phyloP scores from a whole-genome alignment of 129 eudicot genomes.

The Heracleum sosnowskyi region DNA sequence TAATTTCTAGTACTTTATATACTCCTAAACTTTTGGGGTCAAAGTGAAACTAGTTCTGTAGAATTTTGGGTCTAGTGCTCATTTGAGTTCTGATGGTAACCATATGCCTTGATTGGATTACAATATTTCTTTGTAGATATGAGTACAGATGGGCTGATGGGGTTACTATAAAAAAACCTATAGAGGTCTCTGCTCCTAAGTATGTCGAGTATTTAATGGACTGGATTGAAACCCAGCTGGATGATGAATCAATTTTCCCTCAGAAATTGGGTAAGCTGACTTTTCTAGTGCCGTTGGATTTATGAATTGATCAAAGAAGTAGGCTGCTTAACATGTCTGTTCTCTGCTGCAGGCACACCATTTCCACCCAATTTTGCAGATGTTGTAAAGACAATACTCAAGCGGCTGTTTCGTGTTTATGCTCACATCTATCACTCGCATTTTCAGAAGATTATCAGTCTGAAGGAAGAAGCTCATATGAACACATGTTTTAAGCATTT shows the following conservation, averaged over 20 bases:
- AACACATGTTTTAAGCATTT: conserved; percentile 69
- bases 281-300: not conserved
- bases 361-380: conserved; percentile 55
- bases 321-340: not conserved
- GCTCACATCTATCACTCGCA: conserved; percentile 68
- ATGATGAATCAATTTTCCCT: conserved; percentile 53
- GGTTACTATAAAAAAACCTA: conserved; percentile 56
- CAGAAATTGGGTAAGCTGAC: conserved; percentile 42
- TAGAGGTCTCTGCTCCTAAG: conserved; percentile 58
- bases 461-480: conserved; percentile 71
- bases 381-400: conserved; percentile 57
- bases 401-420: conserved; percentile 57
- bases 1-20: not conserved
- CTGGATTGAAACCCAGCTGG: conserved; percentile 59
- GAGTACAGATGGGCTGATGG: conserved; percentile 81
- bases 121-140: conserved; percentile 27
- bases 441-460: conserved; percentile 56
- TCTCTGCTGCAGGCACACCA: conserved; percentile 39
- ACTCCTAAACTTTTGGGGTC: not conserved
- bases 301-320: not conserved
- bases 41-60: not conserved
- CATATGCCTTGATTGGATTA: not conserved
- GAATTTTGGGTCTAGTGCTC: not conserved
- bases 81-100: not conserved
- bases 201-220: conserved; percentile 59